phyloP scores from a whole-genome alignment of 306 rosid species.

The Prunus campanulata region DNA sequence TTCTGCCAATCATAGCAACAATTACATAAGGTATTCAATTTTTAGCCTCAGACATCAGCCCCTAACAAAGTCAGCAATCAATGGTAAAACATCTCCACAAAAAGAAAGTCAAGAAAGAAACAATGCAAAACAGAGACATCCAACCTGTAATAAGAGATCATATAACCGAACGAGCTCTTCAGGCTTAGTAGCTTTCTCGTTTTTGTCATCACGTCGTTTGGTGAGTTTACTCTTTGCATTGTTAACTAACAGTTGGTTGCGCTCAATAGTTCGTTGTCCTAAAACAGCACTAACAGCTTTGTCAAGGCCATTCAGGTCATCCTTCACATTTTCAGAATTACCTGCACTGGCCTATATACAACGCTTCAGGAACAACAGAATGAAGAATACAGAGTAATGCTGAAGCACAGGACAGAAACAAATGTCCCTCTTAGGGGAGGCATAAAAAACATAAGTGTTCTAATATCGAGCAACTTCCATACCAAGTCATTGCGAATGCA shows the following conservation, averaged over 20 bases:
- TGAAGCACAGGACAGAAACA: background rate
- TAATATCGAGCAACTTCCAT: conserved; percentile 16
- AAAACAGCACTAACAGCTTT: conserved; percentile 93
- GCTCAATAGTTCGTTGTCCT: conserved; percentile 93
- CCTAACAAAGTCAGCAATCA: background rate
- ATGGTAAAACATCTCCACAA: conserved; percentile 5
- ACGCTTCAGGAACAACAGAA: conserved; percentile 18
- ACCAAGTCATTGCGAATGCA: conserved; percentile 95
- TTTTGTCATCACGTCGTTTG: conserved; percentile 77
- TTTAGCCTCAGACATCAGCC: conserved; percentile 9
- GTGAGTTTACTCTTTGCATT: conserved; percentile 85
- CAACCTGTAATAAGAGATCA: conserved; percentile 88
- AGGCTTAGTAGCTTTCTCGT: conserved; percentile 94
- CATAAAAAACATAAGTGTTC: background rate
- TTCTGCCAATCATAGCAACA: conserved; percentile 59
- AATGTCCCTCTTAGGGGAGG: background rate
- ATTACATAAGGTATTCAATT: conserved; percentile 24
- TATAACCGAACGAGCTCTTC: conserved; percentile 96
- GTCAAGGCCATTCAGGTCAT: conserved; percentile 92
- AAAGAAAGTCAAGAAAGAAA: conserved; percentile 10
- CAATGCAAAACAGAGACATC: conserved; percentile 14
- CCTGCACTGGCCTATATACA: conserved; percentile 75
- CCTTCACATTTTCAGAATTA: conserved; percentile 80
- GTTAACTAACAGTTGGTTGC: conserved; percentile 82
- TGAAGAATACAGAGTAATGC: background rate